phyloP scores from a whole-genome alignment of 345 rosid species.

The Syzygium aromaticum region DNA sequence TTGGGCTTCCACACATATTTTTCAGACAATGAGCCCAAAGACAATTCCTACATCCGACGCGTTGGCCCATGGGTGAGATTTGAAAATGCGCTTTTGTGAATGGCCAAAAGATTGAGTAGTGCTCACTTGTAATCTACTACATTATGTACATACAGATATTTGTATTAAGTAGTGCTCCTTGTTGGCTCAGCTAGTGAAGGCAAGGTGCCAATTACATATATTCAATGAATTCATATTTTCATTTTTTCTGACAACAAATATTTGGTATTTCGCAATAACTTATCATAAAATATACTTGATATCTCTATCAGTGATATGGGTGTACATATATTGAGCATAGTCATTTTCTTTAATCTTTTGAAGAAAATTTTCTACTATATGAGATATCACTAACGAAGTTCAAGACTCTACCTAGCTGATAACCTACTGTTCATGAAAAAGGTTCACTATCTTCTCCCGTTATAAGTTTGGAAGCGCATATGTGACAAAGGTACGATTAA shows the following conservation, averaged over 20 bases:
- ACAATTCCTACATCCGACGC: no score
- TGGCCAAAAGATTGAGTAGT: no score
- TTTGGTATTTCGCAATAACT: background rate
- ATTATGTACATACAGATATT: background rate
- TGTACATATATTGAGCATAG: background rate
- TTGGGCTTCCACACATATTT: no score
- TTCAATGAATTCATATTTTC: no score
- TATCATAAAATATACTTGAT: background rate
- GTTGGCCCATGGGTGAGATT: no score
- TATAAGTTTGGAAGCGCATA: no score
- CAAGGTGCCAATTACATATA: no score
- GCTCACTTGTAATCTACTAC: background rate
- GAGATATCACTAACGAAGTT: background rate
- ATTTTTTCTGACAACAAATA: no score
- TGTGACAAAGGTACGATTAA: no score
- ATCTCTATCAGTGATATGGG: background rate
- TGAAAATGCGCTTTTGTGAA: no score
- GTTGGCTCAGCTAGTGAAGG: no score
- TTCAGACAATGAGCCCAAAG: no score
- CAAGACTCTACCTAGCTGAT: fast-evolving
- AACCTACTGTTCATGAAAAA: background rate
- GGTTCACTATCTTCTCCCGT: fast-evolving
- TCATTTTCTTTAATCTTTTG: background rate
- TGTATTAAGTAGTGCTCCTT: background rate
- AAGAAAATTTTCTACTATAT: background rate